phyloP scores from a whole-genome alignment of 2,329 filamentous ascomycete genomes.

The Aureobasidium sp. region DNA sequence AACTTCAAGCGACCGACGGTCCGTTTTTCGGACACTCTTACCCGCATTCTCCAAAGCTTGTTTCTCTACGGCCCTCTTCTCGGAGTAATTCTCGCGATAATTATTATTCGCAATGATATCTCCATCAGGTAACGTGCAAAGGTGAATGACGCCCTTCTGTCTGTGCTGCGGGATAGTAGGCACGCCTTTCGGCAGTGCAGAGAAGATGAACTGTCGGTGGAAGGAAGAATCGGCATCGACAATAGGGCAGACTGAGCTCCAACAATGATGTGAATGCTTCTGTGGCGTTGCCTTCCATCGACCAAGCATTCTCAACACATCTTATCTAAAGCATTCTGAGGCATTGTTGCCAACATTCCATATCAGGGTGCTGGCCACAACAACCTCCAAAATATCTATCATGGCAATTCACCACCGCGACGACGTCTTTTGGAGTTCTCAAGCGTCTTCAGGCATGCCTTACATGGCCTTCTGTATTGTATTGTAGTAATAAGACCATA shows the following conservation, averaged over 20 bases:
- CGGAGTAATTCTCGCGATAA: background rate
- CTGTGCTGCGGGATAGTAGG: background rate
- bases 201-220: too few species aligned
- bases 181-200: too few species aligned
- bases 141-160: background rate
- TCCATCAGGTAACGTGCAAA: background rate
- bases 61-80: background rate
- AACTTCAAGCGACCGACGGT: background rate
- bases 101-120: background rate
- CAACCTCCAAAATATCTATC: background rate
- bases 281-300: background rate
- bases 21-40: background rate
- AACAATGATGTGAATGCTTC: too few species aligned
- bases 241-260: too few species aligned
- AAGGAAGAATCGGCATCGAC: too few species aligned
- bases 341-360: too few species aligned
- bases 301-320: too few species aligned
- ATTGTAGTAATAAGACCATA: too few species aligned
- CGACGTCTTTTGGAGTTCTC: background rate
- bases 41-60: background rate
- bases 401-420: background rate
- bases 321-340: too few species aligned
- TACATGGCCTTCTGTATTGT: too few species aligned
- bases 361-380: background rate
- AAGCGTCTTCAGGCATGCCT: too few species aligned